A percentile compares a stretch with the other conserved stretches of the same genome.
Evolutionary conservation across 2,329 filamentous ascomycete genomes (phyloP).

Genomic region (Xylaria sp.): DNA sequence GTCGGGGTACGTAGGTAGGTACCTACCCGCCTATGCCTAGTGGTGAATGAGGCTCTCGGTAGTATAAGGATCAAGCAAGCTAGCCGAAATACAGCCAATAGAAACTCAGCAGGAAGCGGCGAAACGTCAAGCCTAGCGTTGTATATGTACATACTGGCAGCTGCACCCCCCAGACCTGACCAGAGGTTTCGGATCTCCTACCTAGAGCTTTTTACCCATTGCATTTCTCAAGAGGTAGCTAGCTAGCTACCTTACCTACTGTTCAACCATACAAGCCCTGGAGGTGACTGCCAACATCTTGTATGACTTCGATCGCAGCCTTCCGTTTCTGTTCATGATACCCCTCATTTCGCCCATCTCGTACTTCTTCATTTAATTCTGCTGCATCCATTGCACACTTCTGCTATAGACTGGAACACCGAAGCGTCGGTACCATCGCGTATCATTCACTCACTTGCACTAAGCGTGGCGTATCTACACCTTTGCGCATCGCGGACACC

Average conservation of each 20-base stretch:
- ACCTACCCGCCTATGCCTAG: not conserved
- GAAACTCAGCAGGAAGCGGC: constrained; percentile 22
- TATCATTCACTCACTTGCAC: constrained; percentile 1
- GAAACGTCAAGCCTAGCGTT: constrained; percentile 40
- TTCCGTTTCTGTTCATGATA: constrained; percentile 36
- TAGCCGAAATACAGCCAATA: constrained; percentile 27
- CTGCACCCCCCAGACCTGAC: constrained; percentile 31
- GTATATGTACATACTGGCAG: constrained; percentile 38
- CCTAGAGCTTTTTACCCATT: constrained; percentile 26
- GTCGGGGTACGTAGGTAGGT: not conserved
- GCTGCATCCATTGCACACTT: not conserved
- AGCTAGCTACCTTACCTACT: not conserved
- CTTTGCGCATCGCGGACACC: not conserved
- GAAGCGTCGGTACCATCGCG: not conserved
- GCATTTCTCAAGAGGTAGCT: not conserved
- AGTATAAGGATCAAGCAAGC: not conserved
- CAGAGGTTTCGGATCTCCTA: constrained; percentile 15
- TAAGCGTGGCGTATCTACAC: not conserved
- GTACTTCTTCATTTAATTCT: constrained; percentile 23
- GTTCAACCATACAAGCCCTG: not conserved
- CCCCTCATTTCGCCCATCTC: constrained; percentile 30
- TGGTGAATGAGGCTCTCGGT: too few species aligned
- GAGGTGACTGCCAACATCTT: constrained; percentile 6
- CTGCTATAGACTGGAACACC: not conserved
- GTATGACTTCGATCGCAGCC: constrained; percentile 19